Base-by-base conservation (phyloP, 108 stramenopile species). In the Pseudonitzschia multistriata region DNA sequence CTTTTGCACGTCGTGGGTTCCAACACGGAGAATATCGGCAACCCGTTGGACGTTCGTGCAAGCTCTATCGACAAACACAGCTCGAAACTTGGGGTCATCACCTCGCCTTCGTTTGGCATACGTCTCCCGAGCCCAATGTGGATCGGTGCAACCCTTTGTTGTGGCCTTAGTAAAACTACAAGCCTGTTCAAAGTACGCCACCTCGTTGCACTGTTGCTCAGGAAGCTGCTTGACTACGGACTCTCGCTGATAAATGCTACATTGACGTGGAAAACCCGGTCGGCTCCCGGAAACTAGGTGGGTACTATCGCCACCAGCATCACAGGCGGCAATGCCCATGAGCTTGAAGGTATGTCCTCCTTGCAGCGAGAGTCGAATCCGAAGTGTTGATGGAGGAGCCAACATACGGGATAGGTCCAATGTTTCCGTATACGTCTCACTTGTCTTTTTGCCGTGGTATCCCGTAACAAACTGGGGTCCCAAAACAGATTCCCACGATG, bases 301-400 rank as follows among this genome's bases (percentile, higher is more conserved):
- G 37, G 37, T 39, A 39, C 37, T 39, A 39, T 39, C 37, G 37
- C 37, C 37, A 39, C 7, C 37, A 39, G 37, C 37, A 39, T 39
- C 37, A 48, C 90, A 91, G 49, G 88, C 68, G 0, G 90, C 88
- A 67, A 91, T 74, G 29, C 90, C 90, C 64, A 81, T 75, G 31
- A 91, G 74, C 66, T 91, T 91, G 74, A 91, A 91, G 19, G 86
- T 85, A 3, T 62, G 64, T 3, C 90, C 90, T 36, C 77, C 85
- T 14, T 59, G 64, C 37, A 88, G 65, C n/a, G 17, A 35, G 2
- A 70, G 47, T 71, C 65, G 64, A 50, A 82, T 35, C 11, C 45
- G 55, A 0, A 72, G 27, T 19, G 29, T 78, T 49, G 39, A 67
- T 60, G 19, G 79, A 63, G 24, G 52, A 30, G 31, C 19, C 14